These are phyloP conservation scores for Tubosaeta brunneosetosa DNA, from an alignment of 768 basidiomycete species.

Conservation along the genomic window DNA sequence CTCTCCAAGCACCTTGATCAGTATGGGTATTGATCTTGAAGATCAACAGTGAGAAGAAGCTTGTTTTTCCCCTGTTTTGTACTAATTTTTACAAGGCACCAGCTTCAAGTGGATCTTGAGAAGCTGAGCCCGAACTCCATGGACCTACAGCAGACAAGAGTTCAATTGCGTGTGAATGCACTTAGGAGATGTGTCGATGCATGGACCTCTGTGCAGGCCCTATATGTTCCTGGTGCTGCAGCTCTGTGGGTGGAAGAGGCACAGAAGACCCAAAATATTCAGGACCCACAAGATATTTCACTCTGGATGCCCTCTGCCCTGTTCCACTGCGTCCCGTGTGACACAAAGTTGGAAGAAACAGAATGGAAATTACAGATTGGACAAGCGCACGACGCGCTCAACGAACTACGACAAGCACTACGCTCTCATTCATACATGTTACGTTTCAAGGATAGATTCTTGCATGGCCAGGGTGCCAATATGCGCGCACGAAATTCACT, in stretches of 20 bases:
- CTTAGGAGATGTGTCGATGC: background rate
- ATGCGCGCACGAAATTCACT: background rate
- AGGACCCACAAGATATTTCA: background rate
- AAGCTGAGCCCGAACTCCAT: background rate
- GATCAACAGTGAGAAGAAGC: slow-evolving; percentile 15
- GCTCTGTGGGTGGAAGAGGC: background rate
- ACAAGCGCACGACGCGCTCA: background rate
- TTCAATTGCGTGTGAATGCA: background rate
- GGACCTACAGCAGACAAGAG: background rate
- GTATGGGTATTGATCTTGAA: slow-evolving; percentile 15
- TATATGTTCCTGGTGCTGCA: background rate
- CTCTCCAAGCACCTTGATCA: slow-evolving; percentile 12
- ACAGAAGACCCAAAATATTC: background rate
- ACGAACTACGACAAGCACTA: background rate
- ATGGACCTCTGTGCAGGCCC: background rate
- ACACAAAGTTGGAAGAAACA: background rate
- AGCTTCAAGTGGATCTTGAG: background rate
- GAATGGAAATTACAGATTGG: background rate
- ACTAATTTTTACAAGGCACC: background rate
- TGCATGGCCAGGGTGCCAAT: background rate
- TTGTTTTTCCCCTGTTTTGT: too few relatives aligned
- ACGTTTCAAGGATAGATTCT: background rate
- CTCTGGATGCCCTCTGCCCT: background rate
- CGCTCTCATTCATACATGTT: background rate
- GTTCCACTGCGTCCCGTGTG: background rate